Base-by-base conservation (phyloP, 768 basidiomycete genomes). In the Mycena polygramma region DNA sequence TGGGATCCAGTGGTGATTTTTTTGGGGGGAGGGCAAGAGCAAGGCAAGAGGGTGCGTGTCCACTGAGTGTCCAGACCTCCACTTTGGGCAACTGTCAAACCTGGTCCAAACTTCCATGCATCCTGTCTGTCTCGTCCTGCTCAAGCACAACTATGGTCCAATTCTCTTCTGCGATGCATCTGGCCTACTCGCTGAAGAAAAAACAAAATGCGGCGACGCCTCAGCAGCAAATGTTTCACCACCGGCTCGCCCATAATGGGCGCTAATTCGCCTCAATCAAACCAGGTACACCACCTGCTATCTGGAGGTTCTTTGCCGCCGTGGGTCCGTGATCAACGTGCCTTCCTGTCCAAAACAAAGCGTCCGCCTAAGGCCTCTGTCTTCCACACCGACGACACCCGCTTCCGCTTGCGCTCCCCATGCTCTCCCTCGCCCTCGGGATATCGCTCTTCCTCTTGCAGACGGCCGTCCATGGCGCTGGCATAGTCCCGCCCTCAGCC, bases 381-480 rank as follows among this genome's bases (percentile, higher is more conserved):
- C 52, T 57, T 55, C 30, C 36, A 61, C 59, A 30, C 1, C 53
- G 46, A 67, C 66, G 22, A 43, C 41, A 41, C 26, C 30, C 45
- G 51, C 35, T 54, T 35, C 35, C 39, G 55, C 17, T 19, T 30
- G 55, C 45, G 30, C 53, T 55, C 66, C 58, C 53, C 36, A 52
- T 51, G 52, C 19, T 39, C 2, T 19, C 37, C 48, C 36, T 41
- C 52, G 58, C 41, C 36, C 13, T 55, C 22, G 51, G 52, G 41
- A 4, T 26, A 8, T 22, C 53, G 30, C 22, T 68, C 11, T 46
- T 14, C 26, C 37, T 62, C 39, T 57, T 57, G 55, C 55, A 57
- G 1, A 39, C 46, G 30, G 30, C 35, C 20, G 58, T 54, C 13
- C 17, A 60, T 13, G 67, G 53, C 30, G 59, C 61, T 2, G 61